Evolutionary conservation across 2,329 filamentous ascomycete genomes (phyloP).

Genomic region (Talaromyces sp.): DNA sequence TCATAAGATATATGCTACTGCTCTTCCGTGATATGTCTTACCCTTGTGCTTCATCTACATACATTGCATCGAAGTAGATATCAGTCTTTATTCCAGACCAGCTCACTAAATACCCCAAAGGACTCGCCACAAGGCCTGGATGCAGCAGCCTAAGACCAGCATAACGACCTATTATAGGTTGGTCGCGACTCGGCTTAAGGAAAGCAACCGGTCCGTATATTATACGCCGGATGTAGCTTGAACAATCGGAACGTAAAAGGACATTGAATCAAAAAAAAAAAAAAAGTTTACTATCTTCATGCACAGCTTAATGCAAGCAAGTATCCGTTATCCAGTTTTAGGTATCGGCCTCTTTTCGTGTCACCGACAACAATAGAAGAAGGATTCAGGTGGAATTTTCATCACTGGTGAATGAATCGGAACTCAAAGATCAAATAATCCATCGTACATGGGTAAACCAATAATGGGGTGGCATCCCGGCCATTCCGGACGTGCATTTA

Average conservation of each 20-base stretch:
- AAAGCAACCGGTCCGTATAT: neutral
- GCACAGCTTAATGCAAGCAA: neutral
- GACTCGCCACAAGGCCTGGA: neutral
- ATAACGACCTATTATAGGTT: neutral
- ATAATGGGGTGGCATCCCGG: neutral
- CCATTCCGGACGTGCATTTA: conserved; percentile 2
- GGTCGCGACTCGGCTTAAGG: neutral
- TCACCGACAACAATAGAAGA: neutral
- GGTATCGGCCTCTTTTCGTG: neutral
- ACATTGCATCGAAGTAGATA: neutral
- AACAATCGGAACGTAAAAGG: neutral
- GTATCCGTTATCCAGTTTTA: neutral
- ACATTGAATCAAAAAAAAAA: neutral
- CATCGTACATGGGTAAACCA: neutral
- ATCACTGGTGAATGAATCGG: too few species aligned
- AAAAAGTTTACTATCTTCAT: neutral
- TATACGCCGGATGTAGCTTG: neutral
- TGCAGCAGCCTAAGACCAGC: neutral
- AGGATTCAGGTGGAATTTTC: too few species aligned
- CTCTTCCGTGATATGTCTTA: neutral
- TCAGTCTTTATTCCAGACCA: neutral
- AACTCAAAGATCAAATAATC: too few species aligned
- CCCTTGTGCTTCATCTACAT: neutral
- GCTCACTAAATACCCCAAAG: neutral
- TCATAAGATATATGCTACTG: neutral